Base-by-base conservation (phyloP, 177 flowering plant genomes). In the Vitis hybrid region DNA sequence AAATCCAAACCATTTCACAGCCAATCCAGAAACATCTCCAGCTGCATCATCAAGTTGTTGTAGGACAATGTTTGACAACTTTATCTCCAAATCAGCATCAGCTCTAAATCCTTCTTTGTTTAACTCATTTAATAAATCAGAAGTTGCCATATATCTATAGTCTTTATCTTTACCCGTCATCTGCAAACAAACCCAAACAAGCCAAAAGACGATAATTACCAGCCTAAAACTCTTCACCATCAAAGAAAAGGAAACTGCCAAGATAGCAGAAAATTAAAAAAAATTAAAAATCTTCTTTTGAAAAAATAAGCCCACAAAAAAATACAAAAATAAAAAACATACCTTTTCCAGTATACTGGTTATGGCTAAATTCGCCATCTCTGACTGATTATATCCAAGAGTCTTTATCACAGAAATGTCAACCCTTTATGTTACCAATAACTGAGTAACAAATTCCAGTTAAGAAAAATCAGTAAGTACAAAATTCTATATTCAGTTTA, bases 141-240 rank as follows among this genome's bases (percentile, higher is more conserved):
- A 96, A 64, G 99, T 96, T 21, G 99, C 99, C 99, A 96, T 96
- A 58, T 96, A 96, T 77, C 99, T 85, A 74, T 84, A 96, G 81
- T 96, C 99, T 79, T 96, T 96, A 81, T 96, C 99, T 79, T 96
- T 96, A 30, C 97, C 99, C 1, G 96, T 93, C 94, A 96, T 96
- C 99, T 96, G 83, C 63, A 77, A 70, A 74, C 12, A 62, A 70
- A 77, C 0, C 17, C 12, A 58, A 64, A 54, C 27, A 32, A 48
- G 11, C 56, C 18, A 77, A 30, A 59, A 70, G 13, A 63, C 8
- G 51, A 46, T 4, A 27, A 52, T 60, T 7, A 50, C 12, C 40
- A 21, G 12, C 17, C 10, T 8, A 24, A 46, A 66, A 35, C n/a
- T 11, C 3, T 10, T 11, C 46, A 50, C 60, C 13, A 12, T 10